Conservation (phyloP, 805 yeast species). For the Saturnispora ahearnii region DNA sequence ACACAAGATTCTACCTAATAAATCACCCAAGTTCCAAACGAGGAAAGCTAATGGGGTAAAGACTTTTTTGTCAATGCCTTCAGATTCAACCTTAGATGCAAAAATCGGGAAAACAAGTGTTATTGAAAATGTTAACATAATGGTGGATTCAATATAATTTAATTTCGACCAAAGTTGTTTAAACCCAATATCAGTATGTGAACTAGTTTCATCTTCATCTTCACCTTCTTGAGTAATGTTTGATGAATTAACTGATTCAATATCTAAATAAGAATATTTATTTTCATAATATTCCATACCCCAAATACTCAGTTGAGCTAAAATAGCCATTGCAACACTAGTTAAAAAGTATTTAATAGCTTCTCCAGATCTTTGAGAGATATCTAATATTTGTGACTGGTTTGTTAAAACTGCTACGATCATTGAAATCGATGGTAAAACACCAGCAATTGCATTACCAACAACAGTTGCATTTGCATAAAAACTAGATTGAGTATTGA, state of each 20-base stretch:
- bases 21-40: slow-evolving; percentile 86
- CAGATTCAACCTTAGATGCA: slow-evolving; percentile 60
- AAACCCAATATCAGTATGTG: slow-evolving; percentile 46
- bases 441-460: slow-evolving; percentile 94
- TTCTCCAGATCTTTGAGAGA: slow-evolving; percentile 19
- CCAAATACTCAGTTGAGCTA: slow-evolving; percentile 16
- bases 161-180: slow-evolving; percentile 51
- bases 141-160: slow-evolving; percentile 54
- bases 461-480: slow-evolving; percentile 88
- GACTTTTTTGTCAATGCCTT: slow-evolving; percentile 30
- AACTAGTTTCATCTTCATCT: slow-evolving; percentile 4
- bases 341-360: slow-evolving; percentile 33
- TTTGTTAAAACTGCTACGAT: slow-evolving; percentile 39
- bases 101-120: slow-evolving; percentile 84
- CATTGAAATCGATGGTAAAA: slow-evolving; percentile 70
- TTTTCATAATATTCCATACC: slow-evolving; percentile 19
- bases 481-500: slow-evolving; percentile 62
- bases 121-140: slow-evolving; percentile 62
- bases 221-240: not conserved
- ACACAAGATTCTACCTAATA: slow-evolving; percentile 66
- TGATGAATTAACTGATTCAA: slow-evolving; percentile 3
- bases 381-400: slow-evolving; percentile 7
- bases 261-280: slow-evolving; percentile 1
- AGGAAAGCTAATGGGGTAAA: slow-evolving; percentile 70
- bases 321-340: slow-evolving; percentile 16